Conservation (phyloP, 148 eudicot genomes). For the Amaranthus palmeri region DNA sequence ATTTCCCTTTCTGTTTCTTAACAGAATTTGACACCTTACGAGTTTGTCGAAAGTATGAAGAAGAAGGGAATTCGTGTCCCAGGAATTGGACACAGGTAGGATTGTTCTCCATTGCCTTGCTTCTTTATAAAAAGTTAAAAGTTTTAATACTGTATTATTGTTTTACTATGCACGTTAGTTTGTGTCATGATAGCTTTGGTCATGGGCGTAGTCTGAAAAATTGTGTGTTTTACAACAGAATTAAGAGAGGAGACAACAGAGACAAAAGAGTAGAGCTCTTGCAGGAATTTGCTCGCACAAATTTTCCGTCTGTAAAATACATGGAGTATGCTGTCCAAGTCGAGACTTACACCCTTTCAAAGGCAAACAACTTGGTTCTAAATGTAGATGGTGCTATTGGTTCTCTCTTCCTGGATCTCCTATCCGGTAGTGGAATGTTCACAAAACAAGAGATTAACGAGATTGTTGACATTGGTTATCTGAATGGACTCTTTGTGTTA, state of each 20-base stretch:
- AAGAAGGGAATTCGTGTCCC: slow-evolving; percentile 99
- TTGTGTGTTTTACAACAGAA: slow-evolving; percentile 39
- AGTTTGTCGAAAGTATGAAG: slow-evolving; percentile 95
- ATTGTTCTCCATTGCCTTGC: neutral
- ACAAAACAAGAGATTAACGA: slow-evolving; percentile 89
- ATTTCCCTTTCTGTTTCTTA: slow-evolving; percentile 15
- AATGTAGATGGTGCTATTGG: slow-evolving; percentile 98
- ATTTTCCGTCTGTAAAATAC: slow-evolving; percentile 93
- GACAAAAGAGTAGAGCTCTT: slow-evolving; percentile 97
- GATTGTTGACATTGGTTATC: slow-evolving; percentile 85
- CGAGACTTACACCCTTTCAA: slow-evolving; percentile 92
- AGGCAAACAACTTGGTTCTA: slow-evolving; percentile 87
- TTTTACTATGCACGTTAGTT: neutral
- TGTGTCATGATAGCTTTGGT: neutral
- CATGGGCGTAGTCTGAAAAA: neutral
- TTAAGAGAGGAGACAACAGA: slow-evolving; percentile 96
- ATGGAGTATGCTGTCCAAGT: slow-evolving; percentile 98
- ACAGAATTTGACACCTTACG: slow-evolving; percentile 84
- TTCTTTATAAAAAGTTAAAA: neutral
- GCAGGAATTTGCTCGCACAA: slow-evolving; percentile 69
- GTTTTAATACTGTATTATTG: neutral
- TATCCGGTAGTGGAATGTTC: slow-evolving; percentile 95
- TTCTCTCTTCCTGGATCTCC: slow-evolving; percentile 92
- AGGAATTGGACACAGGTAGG: slow-evolving; percentile 97
- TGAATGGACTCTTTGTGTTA: slow-evolving; percentile 89